Conservation (phyloP, 345 rosid genomes). For the Aurinia saxatilis region DNA sequence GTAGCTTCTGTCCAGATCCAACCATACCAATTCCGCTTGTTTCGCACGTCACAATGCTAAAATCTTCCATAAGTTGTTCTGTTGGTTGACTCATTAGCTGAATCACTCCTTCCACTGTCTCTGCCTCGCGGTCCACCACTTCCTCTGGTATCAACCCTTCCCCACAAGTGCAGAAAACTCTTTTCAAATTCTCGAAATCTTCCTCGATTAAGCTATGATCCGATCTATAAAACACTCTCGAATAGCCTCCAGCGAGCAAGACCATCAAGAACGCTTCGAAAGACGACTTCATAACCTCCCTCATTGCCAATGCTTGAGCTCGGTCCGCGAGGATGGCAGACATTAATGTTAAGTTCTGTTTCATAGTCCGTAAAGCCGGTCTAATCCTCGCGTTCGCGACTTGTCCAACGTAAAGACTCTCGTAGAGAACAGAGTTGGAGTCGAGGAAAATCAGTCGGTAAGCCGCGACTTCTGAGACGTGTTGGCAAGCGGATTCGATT, state of each 20-base stretch:
- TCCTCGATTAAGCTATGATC: constrained; percentile 56
- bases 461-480: constrained; percentile 88
- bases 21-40: constrained; percentile 41
- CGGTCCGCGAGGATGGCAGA: constrained; percentile 59
- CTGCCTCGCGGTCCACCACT: constrained; percentile 58
- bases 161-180: constrained; percentile 55
- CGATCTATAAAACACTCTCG: constrained; percentile 46
- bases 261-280: constrained; percentile 80
- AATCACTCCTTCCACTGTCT: constrained; percentile 67
- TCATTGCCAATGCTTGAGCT: constrained; percentile 69
- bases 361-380: constrained; percentile 54
- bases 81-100: constrained; percentile 65
- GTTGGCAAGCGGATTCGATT: constrained; percentile 71
- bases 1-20: constrained; percentile 50
- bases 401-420: constrained; percentile 58
- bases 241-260: constrained; percentile 70
- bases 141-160: constrained; percentile 74
- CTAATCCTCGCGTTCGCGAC: constrained; percentile 49
- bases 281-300: constrained; percentile 71
- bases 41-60: constrained; percentile 51
- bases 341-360: constrained; percentile 71
- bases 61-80: constrained; percentile 76
- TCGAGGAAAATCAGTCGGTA: constrained; percentile 72
- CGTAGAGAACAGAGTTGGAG: constrained; percentile 61
- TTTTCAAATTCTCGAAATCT: constrained; percentile 65